Conservation (phyloP, 495 filamentous ascomycete species). For the Penicillium flavigenum region DNA sequence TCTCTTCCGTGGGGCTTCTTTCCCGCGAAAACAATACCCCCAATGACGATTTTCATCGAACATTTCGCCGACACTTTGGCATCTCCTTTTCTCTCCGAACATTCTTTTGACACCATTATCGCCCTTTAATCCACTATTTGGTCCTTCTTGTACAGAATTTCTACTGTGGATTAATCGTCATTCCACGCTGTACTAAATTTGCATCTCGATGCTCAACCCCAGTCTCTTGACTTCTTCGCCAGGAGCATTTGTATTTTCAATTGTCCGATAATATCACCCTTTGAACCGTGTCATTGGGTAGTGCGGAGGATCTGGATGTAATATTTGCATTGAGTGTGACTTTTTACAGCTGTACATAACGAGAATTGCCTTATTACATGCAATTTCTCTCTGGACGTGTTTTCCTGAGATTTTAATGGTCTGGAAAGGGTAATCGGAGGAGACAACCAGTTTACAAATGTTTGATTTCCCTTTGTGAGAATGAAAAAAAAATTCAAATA, state of each 20-base stretch:
- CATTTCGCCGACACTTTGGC: constrained; percentile 18
- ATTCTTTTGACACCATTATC: constrained; percentile 30
- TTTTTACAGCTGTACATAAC: constrained; percentile 44
- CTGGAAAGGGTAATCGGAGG: constrained; percentile 23
- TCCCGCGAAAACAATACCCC: constrained; percentile 11
- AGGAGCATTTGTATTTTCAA: constrained; percentile 19
- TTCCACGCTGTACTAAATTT: constrained; percentile 32
- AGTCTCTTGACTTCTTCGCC: constrained; percentile 8
- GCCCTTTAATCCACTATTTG: constrained; percentile 41
- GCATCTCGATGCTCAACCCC: constrained; percentile 30
- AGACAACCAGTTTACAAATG: constrained; percentile 35
- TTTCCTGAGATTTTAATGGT: constrained; percentile 29
- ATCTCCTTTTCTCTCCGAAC: constrained; percentile 30
- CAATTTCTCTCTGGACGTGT: constrained; percentile 20
- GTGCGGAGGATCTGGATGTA: constrained; percentile 12
- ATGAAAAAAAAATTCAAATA: constrained; percentile 9
- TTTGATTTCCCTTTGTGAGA: constrained; percentile 32
- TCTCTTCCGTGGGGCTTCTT: constrained; percentile 4
- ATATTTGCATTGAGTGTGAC: constrained; percentile 25
- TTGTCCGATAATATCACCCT: constrained; percentile 24
- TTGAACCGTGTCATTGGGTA: constrained; percentile 14
- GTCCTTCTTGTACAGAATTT: constrained; percentile 37
- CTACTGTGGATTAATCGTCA: constrained; percentile 11
- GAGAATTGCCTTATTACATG: constrained; percentile 18
- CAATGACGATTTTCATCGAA: constrained; percentile 9